Percentiles rank a stretch among this genome's conserved stretches.
Evolutionary conservation across 2,329 filamentous ascomycete genomes (phyloP).

Genomic region (Xylaria sp.): DNA sequence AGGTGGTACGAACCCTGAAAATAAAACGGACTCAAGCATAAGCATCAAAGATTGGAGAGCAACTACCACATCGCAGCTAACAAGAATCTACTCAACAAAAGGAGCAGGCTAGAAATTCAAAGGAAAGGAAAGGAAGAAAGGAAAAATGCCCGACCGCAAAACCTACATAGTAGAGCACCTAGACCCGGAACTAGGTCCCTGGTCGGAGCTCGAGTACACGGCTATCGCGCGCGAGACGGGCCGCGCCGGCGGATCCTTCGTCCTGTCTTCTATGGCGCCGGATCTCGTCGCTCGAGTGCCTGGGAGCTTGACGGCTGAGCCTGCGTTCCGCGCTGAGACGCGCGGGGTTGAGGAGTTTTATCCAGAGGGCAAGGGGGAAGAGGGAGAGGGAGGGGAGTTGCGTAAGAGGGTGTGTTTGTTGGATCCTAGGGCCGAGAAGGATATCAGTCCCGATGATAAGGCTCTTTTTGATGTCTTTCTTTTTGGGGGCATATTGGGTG

Average conservation of each 20-base stretch:
- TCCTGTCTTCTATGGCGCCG: constrained; percentile 82
- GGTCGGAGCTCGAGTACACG: constrained; percentile 93
- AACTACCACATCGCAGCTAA: background rate
- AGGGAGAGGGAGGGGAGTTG: constrained; percentile 52
- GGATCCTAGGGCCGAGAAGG: constrained; percentile 84
- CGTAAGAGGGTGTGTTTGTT: constrained; percentile 87
- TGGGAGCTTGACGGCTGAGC: constrained; percentile 62
- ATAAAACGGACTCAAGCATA: too few relatives aligned
- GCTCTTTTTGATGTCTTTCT: constrained; percentile 88
- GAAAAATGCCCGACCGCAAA: constrained; percentile 58
- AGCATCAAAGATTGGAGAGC: too few relatives aligned
- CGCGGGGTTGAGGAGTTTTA: constrained; percentile 87
- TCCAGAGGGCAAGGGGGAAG: too few relatives aligned
- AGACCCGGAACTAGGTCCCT: constrained; percentile 90
- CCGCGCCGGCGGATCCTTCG: constrained; percentile 74
- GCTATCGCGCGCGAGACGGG: constrained; percentile 86
- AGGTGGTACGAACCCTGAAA: too few relatives aligned
- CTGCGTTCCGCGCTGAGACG: constrained; percentile 77
- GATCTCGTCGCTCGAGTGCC: constrained; percentile 76
- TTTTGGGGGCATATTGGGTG: constrained; percentile 95
- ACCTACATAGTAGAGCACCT: constrained; percentile 97
- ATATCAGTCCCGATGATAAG: constrained; percentile 85
- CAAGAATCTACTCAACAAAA: background rate
- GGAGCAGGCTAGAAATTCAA: background rate
- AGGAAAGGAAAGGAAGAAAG: background rate